Base-by-base conservation (phyloP, 805 yeast species). In the Metschnikowia kunwiensis region DNA sequence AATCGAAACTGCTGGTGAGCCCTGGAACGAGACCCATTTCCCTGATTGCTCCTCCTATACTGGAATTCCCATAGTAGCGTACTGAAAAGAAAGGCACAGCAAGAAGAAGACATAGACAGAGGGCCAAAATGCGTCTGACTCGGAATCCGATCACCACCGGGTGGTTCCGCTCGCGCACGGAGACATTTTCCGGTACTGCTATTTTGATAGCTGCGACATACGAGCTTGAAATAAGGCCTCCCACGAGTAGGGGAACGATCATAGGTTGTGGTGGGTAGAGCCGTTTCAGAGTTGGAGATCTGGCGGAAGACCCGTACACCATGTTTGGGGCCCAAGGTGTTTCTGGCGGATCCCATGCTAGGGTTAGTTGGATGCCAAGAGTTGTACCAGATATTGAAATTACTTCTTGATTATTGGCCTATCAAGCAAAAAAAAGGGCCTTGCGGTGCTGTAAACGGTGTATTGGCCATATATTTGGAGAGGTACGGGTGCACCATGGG, bases 191-290 rank as follows among this genome's bases (percentile, higher is more conserved):
- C 1, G 70, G 68, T 29, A 42, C 54, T 9, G 32, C 24, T 13
- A 58, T 34, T 44, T 69, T 69, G 11, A 77, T 58, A 19, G 59
- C 63, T 3, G 56, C 47, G 11, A 78, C 82, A 50, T 77, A 78
- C 3, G 69, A 58, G 9, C 60, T 36, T 1, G 82, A 70, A 3
- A 75, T 52, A 0, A 54, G 27, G 0, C 61, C 21, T 0, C 72
- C 54, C 5, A 63, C 47, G 10, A 29, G 18, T 5, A 31, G 16
- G 19, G 19, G 23, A 2, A 21, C 16, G 13, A 29, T 19, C 37
- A 33, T 26, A 20, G 7, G 16, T 20, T 20, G 22, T 20, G 7
- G 22, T 20, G 7, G 7, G 9, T 7, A 9, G 22, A 7, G 7
- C 9, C 9, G 22, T 20, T 20, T 20, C 22, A 20, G 22, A 20